Evolutionary conservation across 1,284 basidiomycete genomes (phyloP), one percentile per base, ranked within the genome.

Genomic region (Phlebopus sp.): DNA sequence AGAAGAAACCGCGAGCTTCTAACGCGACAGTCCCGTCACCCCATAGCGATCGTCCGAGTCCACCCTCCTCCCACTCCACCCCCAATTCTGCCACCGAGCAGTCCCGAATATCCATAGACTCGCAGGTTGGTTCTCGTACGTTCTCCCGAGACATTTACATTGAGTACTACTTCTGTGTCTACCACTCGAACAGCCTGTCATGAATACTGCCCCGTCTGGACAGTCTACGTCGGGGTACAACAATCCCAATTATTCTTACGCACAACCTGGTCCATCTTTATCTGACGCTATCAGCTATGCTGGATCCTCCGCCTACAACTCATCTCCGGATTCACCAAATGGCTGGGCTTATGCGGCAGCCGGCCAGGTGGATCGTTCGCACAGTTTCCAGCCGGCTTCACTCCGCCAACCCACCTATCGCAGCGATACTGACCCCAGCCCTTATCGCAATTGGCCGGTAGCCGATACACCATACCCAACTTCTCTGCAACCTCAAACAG

Each of bases 261-360:
- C 59, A 42, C 36, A 54, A 13, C 52, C 56, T 40, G 66, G 63
- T 23, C 44, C 64, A 11, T 50, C 70, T 11, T 58, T 69, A 37
- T 63, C 59, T 52, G 73, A 71, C 29, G 46, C 63, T 42, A 60
- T 65, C 46, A 55, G 54, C 17, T 75, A 66, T 37, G 14, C 63
- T 37, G 53, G 30, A 32, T 46, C 65, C 14, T 43, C 46, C 37
- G 19, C 53, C 29, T 70, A 64, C 52, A 51, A 45, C 37, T 32
- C 71, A 11, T 59, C 70, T 13, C 75, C 77, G 55, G 66, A 64
- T 36, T 58, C 71, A 21, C 58, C 70, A 34, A 67, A 76, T 29
- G 62, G 72, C 35, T 84, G 83, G 83, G 73, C 69, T 14, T 85
- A 85, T 58, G 57, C 77, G 19, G 57, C 72, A 36, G 57, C 60